Evolutionary conservation across 78 protist species (phyloP), one percentile per base, ranked within the genome.

Genomic region (Cavenderia fasciculata): DNA sequence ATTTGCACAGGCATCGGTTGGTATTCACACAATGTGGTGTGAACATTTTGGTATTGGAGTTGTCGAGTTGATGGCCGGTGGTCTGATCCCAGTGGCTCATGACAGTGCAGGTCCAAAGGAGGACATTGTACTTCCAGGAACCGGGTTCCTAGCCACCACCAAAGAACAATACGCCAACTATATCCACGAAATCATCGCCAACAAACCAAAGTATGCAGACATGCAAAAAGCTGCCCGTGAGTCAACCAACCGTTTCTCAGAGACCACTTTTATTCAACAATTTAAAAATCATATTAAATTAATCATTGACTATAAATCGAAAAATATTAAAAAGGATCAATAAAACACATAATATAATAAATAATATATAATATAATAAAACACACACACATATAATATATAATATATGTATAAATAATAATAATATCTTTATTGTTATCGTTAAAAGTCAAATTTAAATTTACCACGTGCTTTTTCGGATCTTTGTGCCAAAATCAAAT

Each of bases 21-120:
- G 99, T 11, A 71, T 97, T 34, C 99, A 97, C 87, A 95, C 97
- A 14, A 97, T 97, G 99, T 54, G 95, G 72, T 61, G 88, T 74
- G 99, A 97, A 74, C 99, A 97, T 85, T 97, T 97, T 73, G 99
- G 99, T 23, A 97, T 97, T 65, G 92, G 96, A 21, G 94, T 97
- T 0, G 99, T 97, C 19, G 99, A 97, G 75, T 49, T 87, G 74
- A 93, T 95, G 97, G 96, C 98, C 11, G 85, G 94, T 8, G 96
- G 96, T 54, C 49, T 76, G 16, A 84, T 96, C 19, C 66, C 98
- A 0, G 85, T 96, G 3, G 96, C 97, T 16, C 96, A 96, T 75
- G 44, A 86, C 27, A 65, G 89, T 7, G 98, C 74, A n/a, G 98
- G 98, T 56, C 97, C 97, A 19, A 63, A 75, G 76, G 63, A 51